phyloP scores from a whole-genome alignment of 805 yeast genomes.

The baker's yeast (Saccharomyces cerevisiae) region DNA sequence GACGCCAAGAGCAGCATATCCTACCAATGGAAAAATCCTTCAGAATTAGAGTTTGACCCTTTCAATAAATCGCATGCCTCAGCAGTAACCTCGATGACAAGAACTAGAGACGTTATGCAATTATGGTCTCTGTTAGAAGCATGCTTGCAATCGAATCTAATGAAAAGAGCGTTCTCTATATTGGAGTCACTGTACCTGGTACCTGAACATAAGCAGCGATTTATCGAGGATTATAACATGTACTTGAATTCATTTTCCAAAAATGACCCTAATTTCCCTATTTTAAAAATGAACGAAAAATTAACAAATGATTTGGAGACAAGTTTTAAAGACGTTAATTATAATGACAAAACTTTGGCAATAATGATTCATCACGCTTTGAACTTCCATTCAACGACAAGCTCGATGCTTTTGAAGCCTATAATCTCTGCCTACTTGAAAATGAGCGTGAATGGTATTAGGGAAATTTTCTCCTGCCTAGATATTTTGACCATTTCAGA shows the following conservation, averaged over 20 bases:
- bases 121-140: conserved; percentile 76
- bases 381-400: conserved; percentile 7
- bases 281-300: conserved; percentile 34
- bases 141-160: conserved; percentile 56
- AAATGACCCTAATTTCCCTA: conserved; percentile 19
- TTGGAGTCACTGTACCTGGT: conserved; percentile 53
- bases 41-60: conserved; percentile 13
- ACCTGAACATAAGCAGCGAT: conserved; percentile 36
- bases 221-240: conserved; percentile 61
- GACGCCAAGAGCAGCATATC: conserved; percentile 1
- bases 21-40: conserved; percentile 8
- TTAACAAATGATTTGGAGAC: conserved; percentile 36
- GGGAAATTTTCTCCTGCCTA: conserved; percentile 17
- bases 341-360: conserved; percentile 54
- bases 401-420: conserved; percentile 6
- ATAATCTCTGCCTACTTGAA: conserved; percentile 13
- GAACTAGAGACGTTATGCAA: conserved; percentile 42
- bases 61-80: conserved; percentile 22
- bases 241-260: conserved; percentile 35
- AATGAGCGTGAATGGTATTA: conserved; percentile 14
- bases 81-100: conserved; percentile 9
- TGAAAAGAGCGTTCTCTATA: conserved; percentile 61
- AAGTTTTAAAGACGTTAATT: conserved; percentile 28
- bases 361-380: conserved; percentile 44
- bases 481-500: conserved; percentile 26